Evolutionary conservation across 2,329 filamentous ascomycete species (phyloP), one percentile per base, ranked within the genome.

Genomic region (Neofusicoccum ribis): DNA sequence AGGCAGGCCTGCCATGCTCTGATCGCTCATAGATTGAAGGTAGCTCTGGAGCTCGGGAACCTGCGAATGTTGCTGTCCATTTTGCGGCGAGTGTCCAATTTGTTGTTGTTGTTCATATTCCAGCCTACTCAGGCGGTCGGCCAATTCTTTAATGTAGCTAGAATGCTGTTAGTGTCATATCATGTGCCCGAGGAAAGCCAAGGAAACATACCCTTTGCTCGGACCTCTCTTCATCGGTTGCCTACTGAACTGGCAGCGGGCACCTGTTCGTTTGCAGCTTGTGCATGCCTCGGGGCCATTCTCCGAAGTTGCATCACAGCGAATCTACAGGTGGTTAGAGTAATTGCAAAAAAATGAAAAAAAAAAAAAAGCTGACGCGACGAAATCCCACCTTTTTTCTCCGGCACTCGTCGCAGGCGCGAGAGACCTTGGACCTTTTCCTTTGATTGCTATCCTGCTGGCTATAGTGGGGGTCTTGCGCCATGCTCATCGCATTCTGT

Each of bases 201-300:
- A 27, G 20, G 15, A 23, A 31, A 27, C 31, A 37, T 70, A 77
- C 75, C 77, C 77, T 77, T 78, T 79, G 68, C 76, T 78, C 11
- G 77, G 77, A 3, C 77, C 77, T 43, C 77, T 75, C 68, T 79
- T 79, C 76, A 78, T 77, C 2, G 76, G 76, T 64, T 78, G 76
- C 61, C 77, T 71, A 59, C 76, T 78, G 63, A 78, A 79, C 59
- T 77, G 77, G 54, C 77, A 79, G n/a, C 73, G 71, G 17, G 76
- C 74, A 2, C 75, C 75, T 1, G 77, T 78, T 50, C 76, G 70
- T 67, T 78, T 78, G 62, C 77, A 79, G 61, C 75, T 77, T 23
- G 76, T 78, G 65, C 76, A 79, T 37, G 77, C 72, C 67, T 77
- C 75, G 14, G 77, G 76, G 1, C 76, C 77, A 39, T 78, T 78